Percentiles rank a stretch among this genome's conserved stretches.
These are phyloP conservation scores for Arxiozyma heterogenica DNA, from an alignment of 1,139 yeast species.

Conservation along the genomic window DNA sequence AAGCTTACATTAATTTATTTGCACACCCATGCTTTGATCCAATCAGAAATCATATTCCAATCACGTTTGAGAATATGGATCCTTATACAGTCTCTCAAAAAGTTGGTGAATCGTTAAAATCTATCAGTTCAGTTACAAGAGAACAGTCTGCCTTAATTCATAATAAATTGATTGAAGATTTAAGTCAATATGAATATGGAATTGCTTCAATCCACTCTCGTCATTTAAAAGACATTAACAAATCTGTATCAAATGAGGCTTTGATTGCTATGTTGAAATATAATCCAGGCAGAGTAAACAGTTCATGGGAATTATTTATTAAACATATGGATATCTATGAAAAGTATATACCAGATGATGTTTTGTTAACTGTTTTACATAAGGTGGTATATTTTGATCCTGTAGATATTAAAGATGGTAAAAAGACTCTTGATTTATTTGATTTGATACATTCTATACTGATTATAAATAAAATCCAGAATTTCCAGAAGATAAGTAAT, in stretches of 20 bases:
- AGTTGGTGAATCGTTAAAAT: constrained; percentile 10
- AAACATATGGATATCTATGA: constrained; percentile 8
- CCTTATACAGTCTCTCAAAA: constrained; percentile 18
- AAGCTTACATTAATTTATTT: constrained; percentile 9
- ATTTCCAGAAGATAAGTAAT: constrained; percentile 6
- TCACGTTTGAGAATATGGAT: constrained; percentile 7
- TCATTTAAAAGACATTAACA: constrained; percentile 13
- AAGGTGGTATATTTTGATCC: constrained; percentile 20
- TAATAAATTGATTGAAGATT: constrained; percentile 23
- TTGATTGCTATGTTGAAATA: constrained; percentile 18
- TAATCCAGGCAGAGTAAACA: constrained; percentile 28
- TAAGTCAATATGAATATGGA: constrained; percentile 22
- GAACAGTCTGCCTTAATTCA: constrained; percentile 17
- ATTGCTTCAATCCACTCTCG: constrained; percentile 23
- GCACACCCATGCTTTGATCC: constrained; percentile 14
- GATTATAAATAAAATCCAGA: constrained; percentile 9
- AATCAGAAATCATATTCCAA: constrained; percentile 10
- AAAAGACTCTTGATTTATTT: constrained; percentile 8
- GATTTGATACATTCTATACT: constrained; percentile 17
- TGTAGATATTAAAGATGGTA: constrained; percentile 18
- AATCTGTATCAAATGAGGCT: constrained; percentile 13
- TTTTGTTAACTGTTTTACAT: constrained; percentile 12
- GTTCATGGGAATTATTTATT: constrained; percentile 25
- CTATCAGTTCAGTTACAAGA: constrained; percentile 4
- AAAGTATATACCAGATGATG: constrained; percentile 11